Percentiles rank a stretch among this genome's conserved stretches.
phyloP scores from a whole-genome alignment of 2,329 filamentous ascomycete genomes.

The Fusarium sambucinum region DNA sequence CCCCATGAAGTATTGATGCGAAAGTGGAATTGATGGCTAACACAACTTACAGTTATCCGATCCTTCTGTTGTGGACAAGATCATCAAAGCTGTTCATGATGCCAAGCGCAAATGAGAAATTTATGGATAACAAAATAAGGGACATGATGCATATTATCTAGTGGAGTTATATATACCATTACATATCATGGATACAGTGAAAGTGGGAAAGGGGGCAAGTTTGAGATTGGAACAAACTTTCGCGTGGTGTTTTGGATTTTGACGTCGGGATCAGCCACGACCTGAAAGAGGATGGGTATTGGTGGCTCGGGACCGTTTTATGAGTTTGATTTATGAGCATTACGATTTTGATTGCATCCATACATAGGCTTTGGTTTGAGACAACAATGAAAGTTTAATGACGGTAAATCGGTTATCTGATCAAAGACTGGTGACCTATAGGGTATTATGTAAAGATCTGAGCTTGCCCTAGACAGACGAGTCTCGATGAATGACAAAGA shows the following conservation, averaged over 20 bases:
- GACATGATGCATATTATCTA: slow-evolving; percentile 36
- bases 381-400: slow-evolving; percentile 28
- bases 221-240: slow-evolving; percentile 31
- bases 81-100: slow-evolving; percentile 84
- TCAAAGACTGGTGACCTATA: background rate
- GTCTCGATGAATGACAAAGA: background rate
- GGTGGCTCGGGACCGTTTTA: slow-evolving; percentile 37
- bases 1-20: too few relatives aligned
- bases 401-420: slow-evolving; percentile 11
- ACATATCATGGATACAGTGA: slow-evolving; percentile 47
- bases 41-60: slow-evolving; percentile 77
- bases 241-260: slow-evolving; percentile 47
- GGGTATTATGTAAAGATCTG: background rate
- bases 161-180: slow-evolving; percentile 49
- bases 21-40: slow-evolving; percentile 27
- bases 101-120: slow-evolving; percentile 63
- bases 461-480: background rate
- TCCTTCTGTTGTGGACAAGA: slow-evolving; percentile 87
- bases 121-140: slow-evolving; percentile 1
- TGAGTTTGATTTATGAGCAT: slow-evolving; percentile 43
- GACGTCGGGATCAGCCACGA: slow-evolving; percentile 39
- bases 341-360: slow-evolving; percentile 29
- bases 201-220: slow-evolving; percentile 33
- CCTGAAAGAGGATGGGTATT: slow-evolving; percentile 37
- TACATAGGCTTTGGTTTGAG: slow-evolving; percentile 23